These are phyloP conservation scores for Tylopilus rubrobrunneus DNA, from an alignment of 768 basidiomycete genomes.

Conservation along the genomic window DNA sequence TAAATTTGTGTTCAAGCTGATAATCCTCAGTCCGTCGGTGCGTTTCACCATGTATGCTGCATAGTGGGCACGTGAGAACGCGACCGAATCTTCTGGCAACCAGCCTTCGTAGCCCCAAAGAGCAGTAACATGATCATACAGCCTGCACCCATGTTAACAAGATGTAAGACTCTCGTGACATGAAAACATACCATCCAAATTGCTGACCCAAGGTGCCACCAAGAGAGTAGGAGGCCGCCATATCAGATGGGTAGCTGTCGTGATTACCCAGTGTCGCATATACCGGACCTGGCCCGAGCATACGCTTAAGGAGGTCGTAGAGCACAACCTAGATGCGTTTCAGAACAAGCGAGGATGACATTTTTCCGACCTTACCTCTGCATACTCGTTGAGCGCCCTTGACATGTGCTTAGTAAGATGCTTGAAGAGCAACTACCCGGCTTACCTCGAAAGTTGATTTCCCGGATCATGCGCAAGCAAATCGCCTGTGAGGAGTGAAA, in stretches of 20 bases:
- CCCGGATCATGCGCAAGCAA: slow-evolving; percentile 68
- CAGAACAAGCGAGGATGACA: slow-evolving; percentile 1
- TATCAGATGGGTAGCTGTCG: slow-evolving; percentile 57
- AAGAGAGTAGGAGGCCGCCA: slow-evolving; percentile 59
- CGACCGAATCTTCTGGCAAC: slow-evolving; percentile 55
- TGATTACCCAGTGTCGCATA: slow-evolving; percentile 78
- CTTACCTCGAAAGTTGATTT: slow-evolving; percentile 58
- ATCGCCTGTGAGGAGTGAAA: slow-evolving; percentile 70
- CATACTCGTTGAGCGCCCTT: slow-evolving; percentile 58
- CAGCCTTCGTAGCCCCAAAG: slow-evolving; percentile 72
- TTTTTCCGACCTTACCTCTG: slow-evolving; percentile 44
- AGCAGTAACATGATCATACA: slow-evolving; percentile 69
- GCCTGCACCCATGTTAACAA: slow-evolving; percentile 39
- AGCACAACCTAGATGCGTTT: slow-evolving; percentile 46
- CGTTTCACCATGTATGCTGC: slow-evolving; percentile 69
- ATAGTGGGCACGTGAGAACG: slow-evolving; percentile 63
- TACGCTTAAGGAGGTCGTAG: slow-evolving; percentile 62
- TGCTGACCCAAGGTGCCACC: slow-evolving; percentile 52
- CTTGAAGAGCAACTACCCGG: background rate
- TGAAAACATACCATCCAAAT: slow-evolving; percentile 56
- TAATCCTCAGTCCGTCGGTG: slow-evolving; percentile 61
- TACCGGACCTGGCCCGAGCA: slow-evolving; percentile 64
- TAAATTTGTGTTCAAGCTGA: slow-evolving; percentile 73
- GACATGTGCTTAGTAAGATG: background rate
- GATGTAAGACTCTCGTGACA: background rate